Base-by-base conservation (phyloP, 2,329 filamentous ascomycete genomes). In the Diaporthe sp. region DNA sequence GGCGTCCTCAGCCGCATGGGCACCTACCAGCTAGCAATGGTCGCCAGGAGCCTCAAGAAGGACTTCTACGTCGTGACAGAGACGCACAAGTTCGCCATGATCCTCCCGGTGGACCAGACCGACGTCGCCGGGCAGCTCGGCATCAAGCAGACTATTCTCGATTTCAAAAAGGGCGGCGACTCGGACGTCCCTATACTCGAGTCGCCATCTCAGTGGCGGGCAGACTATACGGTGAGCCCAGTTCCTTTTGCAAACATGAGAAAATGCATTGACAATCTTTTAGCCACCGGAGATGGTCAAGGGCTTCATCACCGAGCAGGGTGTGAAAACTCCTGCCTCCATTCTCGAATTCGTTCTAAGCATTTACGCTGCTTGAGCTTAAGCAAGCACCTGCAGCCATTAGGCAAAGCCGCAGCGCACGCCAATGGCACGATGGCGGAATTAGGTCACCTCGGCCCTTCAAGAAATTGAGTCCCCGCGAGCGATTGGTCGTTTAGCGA, bases 31-130 rank as follows among this genome's bases (percentile, higher is more conserved):
- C 93, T 98, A 79, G 96, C 95, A 2, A 87, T 95, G 79, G 87
- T 98, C 71, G 95, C 96, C 7, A 92, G 93, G 80, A 90, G 90
- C 19, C 89, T 90, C 77, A 83, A 85, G 39, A 87, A 87, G 60
- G 91, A 92, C 53, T 95, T 98, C 79, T 98, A 97, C 81, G 95
- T 98, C 25, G 95, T 97, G 7, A 94, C 94, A 1, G 97, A 99
- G 87, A 97, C 94, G 80, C 97, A 99, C 88, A 99, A 99, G 86
- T 98, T 99, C 82, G 95, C 97, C 61, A 90, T 95, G 80, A 89
- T 97, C 73, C 97, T 96, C 80, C 95, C 96, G 1, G 86, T 97
- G 31, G 92, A 93, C 77, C 95, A 98, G 84, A 91, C 93, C 76
- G 94, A 97, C 81, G 86, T 98, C 75, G 7, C 71, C 12, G 46